A percentile compares a stretch with the other conserved stretches of the same genome.
These are phyloP conservation scores for Apiospora arundinis DNA, from an alignment of 2,329 filamentous ascomycete genomes.

Conservation along the genomic window DNA sequence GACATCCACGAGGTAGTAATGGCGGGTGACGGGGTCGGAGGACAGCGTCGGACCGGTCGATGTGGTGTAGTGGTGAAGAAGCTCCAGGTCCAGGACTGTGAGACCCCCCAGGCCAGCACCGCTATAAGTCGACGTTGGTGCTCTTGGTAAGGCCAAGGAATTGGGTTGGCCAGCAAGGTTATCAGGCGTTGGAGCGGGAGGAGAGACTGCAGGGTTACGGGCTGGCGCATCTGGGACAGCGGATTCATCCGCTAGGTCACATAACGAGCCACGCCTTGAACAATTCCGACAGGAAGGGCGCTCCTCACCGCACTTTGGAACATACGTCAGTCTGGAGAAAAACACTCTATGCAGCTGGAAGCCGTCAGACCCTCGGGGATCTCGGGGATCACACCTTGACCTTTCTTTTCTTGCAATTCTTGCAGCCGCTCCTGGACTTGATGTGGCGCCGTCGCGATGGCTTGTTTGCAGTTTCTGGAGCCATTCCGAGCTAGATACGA, in stretches of 20 bases:
- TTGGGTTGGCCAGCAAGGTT: background rate
- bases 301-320: background rate
- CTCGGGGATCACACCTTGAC: too few relatives aligned
- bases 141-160: background rate
- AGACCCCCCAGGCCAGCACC: background rate
- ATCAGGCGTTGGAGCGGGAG: background rate
- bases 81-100: slow-evolving; percentile 37
- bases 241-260: background rate
- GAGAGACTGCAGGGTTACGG: background rate
- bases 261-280: background rate
- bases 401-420: too few relatives aligned
- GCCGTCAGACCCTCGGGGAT: background rate
- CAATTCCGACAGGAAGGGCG: background rate
- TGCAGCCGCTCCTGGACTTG: too few relatives aligned
- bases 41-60: slow-evolving; percentile 45
- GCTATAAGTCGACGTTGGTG: background rate
- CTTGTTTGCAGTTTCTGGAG: background rate
- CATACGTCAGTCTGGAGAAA: background rate
- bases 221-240: background rate
- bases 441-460: background rate
- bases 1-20: slow-evolving; percentile 4
- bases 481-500: slow-evolving; percentile 5
- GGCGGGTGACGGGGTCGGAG: slow-evolving; percentile 36
- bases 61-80: slow-evolving; percentile 47
- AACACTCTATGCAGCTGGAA: background rate